phyloP scores from a whole-genome alignment of 441 rosid genomes.

The Erysimum pusillum region DNA sequence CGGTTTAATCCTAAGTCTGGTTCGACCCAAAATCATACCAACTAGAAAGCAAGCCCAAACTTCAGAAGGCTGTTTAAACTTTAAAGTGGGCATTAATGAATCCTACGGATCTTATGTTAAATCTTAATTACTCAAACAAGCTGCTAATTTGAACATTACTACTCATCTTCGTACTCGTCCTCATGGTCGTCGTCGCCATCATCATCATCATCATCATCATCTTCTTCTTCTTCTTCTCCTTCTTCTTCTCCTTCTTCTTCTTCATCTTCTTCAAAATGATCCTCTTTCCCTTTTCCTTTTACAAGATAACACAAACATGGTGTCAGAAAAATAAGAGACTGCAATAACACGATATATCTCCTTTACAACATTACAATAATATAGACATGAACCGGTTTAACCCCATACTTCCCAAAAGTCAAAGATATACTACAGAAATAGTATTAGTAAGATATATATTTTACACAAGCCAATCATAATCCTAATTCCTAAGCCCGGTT shows the following conservation, averaged over 20 bases:
- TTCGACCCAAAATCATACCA: too few species aligned
- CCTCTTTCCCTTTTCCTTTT: not conserved
- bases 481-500: not conserved
- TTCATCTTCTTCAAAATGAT: not conserved
- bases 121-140: not conserved
- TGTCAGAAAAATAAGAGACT: not conserved
- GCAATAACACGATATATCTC: not conserved
- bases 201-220: not conserved
- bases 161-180: not conserved
- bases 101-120: not conserved
- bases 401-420: not conserved
- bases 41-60: not conserved
- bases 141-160: not conserved
- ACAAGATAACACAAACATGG: not conserved
- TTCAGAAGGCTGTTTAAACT: not conserved
- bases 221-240: not conserved
- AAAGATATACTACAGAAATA: not conserved
- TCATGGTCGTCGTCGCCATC: not conserved
- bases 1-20: too few species aligned
- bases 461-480: not conserved
- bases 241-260: not conserved
- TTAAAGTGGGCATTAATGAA: not conserved
- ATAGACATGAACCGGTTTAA: not conserved
- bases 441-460: not conserved
- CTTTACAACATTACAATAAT: not conserved